Base-by-base conservation (phyloP, 441 rosid species). In the Syzygium syzygioides region DNA sequence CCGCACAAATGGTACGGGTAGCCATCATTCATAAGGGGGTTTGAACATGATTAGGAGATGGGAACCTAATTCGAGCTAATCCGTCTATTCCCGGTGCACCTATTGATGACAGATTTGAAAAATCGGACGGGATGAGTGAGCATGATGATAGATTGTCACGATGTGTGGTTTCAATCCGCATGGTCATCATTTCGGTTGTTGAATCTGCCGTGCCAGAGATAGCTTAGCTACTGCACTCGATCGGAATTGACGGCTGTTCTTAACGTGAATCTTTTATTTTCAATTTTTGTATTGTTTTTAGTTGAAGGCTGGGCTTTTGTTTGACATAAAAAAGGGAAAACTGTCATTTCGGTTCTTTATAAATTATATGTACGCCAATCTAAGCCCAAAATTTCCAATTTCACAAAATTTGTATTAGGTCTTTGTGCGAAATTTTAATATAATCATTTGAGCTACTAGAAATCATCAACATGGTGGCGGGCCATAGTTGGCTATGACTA, bases 401-500 rank as follows among this genome's bases (percentile, higher is more conserved):
- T 59, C 66, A 59, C 1, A 0, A 59, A 28, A 1, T 59, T 28
- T 28, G 32, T 12, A 12, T 6, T 26, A 26, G 0, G 0, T 12
- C 5, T 59, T 28, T 13, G 41, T 5, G 5, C 5, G 41, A 37
- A 37, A 37, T 37, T 37, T 5, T 37, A 37, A 37, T 37, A 37
- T 37, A 37, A 37, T 37, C 41, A 37, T 37, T 37, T 5, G 5
- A 5, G 4, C 4, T 37, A 37, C 41, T 37, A 4, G 1, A 37
- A 37, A 37, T 37, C 41, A 37, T 37, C 41, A 5, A 37, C 5
- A 5, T 52, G 53, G 13, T 52, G 53, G 14, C 14, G 14, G 41
- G 41, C 41, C 41, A 37, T 37, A 37, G 4, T 5, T 37, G 41
- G 41, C 41, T 37, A 37, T 37, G 41, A 37, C 41, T 37, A 37